phyloP scores from a whole-genome alignment of 495 filamentous ascomycete genomes.

The Aspergillus sclerotiicarbonarius region DNA sequence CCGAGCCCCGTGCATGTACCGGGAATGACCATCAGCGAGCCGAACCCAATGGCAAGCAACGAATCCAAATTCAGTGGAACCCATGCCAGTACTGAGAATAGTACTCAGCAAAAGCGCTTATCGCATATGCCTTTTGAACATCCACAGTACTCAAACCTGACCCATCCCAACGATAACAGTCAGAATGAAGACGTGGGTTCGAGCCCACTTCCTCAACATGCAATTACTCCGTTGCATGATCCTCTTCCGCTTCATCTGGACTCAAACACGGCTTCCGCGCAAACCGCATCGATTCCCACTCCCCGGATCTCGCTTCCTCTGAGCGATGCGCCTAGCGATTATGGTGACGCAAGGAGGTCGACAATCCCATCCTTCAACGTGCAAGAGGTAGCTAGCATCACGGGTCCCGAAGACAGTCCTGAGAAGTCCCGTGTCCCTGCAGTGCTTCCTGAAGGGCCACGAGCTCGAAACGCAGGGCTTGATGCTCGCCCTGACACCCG shows the following conservation, averaged over 20 bases:
- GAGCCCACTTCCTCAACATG: conserved; percentile 12
- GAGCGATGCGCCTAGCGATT: conserved; percentile 56
- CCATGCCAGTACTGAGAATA: background rate
- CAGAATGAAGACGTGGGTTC: conserved; percentile 4
- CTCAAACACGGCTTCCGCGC: conserved; percentile 7
- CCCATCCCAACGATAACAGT: background rate
- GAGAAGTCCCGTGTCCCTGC: conserved; percentile 12
- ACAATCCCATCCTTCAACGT: conserved; percentile 37
- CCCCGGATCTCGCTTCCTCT: conserved; percentile 44
- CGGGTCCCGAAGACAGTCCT: conserved; percentile 11
- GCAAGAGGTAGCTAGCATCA: conserved; percentile 25
- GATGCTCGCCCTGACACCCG: conserved; percentile 58
- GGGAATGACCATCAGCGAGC: conserved; percentile 13
- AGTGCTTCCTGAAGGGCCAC: conserved; percentile 26
- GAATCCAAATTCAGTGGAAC: background rate
- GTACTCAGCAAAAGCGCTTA: background rate
- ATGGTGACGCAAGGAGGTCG: conserved; percentile 60
- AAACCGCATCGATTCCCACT: conserved; percentile 26
- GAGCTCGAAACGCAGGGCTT: conserved; percentile 22
- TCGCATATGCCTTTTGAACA: background rate
- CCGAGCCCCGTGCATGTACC: conserved; percentile 21
- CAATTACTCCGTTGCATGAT: conserved; percentile 30
- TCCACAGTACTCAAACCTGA: background rate
- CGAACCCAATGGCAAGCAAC: background rate
- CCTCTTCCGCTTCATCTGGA: conserved; percentile 11